Evolutionary conservation across 805 yeast species (phyloP), one percentile per base, ranked within the genome.

Genomic region (Teunomyces pallodes): DNA sequence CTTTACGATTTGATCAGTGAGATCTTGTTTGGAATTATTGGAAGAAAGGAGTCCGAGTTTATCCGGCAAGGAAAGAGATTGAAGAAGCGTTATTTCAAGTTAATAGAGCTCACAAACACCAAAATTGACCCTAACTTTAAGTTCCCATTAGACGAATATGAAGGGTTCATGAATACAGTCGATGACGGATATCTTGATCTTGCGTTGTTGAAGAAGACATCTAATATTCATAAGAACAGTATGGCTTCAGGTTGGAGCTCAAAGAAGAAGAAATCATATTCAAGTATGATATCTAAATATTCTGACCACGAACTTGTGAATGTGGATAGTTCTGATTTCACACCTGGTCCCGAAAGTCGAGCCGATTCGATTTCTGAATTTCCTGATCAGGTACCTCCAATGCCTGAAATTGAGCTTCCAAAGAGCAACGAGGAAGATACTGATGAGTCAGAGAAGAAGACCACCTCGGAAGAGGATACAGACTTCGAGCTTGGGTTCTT

Each of bases 1-100:
- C 67, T 87, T 26, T 84, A 84, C 60, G 90, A 85, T 56, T 70
- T 86, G 57, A 79, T 86, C 43, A 68, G 81, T 43, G 94, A 87
- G 59, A 82, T 82, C 0, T 65, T 87, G 45, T 87, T 82, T 62
- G 86, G 88, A 2, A 77, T 86, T 9, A 76, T 87, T 49, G 87
- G 88, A 2, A 74, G 82, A 51, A 84, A 84, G 50, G 94, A 86
- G 58, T 76, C 77, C 7, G 72, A 74, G 49, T 62, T 79, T 10
- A 64, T 76, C 28, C 61, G 64, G 28, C 70, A 72, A 46, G 77
- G 77, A 1, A 67, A 69, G 24, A 61, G 61, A 26, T 60, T 75
- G 48, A 69, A 71, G 50, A 55, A 53, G 30, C 58, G 54, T 40
- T 69, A 63, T 41, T 53, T 57, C 41, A 54, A 56, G 24, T 42